Evolutionary conservation across 1,139 yeast genomes (phyloP).

Genomic region (Candida frijolesensis): DNA sequence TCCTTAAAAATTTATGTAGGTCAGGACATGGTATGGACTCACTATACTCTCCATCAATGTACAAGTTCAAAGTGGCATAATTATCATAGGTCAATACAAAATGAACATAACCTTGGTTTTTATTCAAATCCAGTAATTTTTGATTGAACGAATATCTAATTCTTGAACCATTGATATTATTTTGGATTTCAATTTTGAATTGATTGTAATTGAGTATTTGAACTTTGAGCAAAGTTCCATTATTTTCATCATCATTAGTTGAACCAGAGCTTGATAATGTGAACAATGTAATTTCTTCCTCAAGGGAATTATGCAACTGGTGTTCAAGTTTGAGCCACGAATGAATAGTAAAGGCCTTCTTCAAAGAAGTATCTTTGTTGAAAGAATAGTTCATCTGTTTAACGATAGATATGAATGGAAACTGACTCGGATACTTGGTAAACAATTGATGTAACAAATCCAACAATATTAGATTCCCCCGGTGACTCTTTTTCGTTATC

Average conservation of each 20-base stretch:
- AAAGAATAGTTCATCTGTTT: constrained; percentile 29
- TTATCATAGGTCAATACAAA: constrained; percentile 42
- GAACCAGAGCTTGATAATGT: constrained; percentile 31
- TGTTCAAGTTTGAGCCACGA: constrained; percentile 39
- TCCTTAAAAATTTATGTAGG: constrained; percentile 26
- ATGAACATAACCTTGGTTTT: constrained; percentile 34
- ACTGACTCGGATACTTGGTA: constrained; percentile 28
- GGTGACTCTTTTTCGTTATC: constrained; percentile 13
- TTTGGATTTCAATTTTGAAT: constrained; percentile 32
- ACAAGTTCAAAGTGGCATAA: constrained; percentile 39
- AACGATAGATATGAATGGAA: constrained; percentile 34
- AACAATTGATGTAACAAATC: constrained; percentile 29
- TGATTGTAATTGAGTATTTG: constrained; percentile 34
- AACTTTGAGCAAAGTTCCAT: constrained; percentile 22
- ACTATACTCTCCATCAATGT: constrained; percentile 44
- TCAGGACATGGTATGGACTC: constrained; percentile 50
- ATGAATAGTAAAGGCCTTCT: constrained; percentile 31
- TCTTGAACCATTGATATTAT: constrained; percentile 26
- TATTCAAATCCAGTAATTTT: constrained; percentile 17
- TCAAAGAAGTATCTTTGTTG: constrained; percentile 15
- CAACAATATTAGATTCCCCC: constrained; percentile 21
- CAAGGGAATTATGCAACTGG: constrained; percentile 15
- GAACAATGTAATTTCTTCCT: constrained; percentile 27
- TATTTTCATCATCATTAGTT: constrained; percentile 18
- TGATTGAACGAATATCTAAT: constrained; percentile 42